Conservation (phyloP, 768 basidiomycete genomes). For the Kwoniella sp. region DNA sequence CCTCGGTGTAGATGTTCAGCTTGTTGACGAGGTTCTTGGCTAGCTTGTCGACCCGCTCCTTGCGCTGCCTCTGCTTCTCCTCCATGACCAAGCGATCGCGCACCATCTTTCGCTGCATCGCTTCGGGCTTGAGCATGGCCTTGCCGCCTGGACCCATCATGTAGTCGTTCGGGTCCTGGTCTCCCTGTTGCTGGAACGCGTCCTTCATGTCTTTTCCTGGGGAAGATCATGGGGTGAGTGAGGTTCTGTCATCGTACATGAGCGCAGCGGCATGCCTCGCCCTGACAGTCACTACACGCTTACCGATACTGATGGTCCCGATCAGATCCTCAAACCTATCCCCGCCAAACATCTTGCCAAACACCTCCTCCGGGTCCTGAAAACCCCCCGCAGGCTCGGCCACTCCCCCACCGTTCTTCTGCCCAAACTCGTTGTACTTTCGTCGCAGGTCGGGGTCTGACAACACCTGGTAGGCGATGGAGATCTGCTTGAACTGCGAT, state of each 20-base stretch:
- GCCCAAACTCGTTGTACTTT: conserved; percentile 50
- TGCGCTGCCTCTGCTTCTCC: conserved; percentile 35
- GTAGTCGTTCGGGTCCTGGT: conserved; percentile 37
- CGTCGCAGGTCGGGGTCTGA: conserved; percentile 48
- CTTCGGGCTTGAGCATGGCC: conserved; percentile 44
- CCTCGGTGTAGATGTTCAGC: conserved; percentile 48
- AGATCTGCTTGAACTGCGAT: conserved; percentile 48
- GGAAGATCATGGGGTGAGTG: not conserved
- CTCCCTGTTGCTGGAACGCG: conserved; percentile 47
- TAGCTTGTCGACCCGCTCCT: conserved; percentile 48
- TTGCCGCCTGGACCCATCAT: conserved; percentile 39
- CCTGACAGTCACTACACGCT: too few relatives aligned
- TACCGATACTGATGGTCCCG: conserved; percentile 48
- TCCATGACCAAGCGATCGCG: conserved; percentile 35
- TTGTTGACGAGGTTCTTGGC: conserved; percentile 44
- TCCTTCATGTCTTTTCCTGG: conserved; percentile 50
- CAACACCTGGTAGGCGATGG: conserved; percentile 49
- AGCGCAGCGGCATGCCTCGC: too few relatives aligned
- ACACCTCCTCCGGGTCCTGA: conserved; percentile 50
- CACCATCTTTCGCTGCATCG: conserved; percentile 34
- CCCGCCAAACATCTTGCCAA: conserved; percentile 51
- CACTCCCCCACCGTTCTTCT: conserved; percentile 47
- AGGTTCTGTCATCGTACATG: too few relatives aligned
- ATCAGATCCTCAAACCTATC: conserved; percentile 47
- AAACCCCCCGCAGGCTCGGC: conserved; percentile 49